Evolutionary conservation across 1,284 basidiomycete species (phyloP).

Genomic region (Ceratobasidium sp.): DNA sequence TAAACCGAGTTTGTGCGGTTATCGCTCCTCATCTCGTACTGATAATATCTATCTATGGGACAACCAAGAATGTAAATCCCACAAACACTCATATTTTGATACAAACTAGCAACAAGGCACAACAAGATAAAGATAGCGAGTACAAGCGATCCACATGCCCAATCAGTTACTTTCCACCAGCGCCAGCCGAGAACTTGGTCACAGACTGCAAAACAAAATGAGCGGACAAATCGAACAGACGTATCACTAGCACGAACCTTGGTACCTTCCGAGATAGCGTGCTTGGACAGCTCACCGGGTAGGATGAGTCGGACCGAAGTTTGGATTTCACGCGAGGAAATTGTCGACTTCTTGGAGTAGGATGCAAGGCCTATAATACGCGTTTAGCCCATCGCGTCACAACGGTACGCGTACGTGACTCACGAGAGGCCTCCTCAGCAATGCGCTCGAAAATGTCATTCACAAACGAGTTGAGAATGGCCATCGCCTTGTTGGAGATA

Average conservation of each 20-base stretch:
- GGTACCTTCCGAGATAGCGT: conserved; percentile 84
- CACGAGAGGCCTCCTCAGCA: conserved; percentile 71
- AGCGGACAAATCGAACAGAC: not conserved
- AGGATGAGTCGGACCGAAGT: conserved; percentile 75
- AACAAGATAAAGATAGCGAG: conserved; percentile 39
- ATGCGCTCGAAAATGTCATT: conserved; percentile 77
- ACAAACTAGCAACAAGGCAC: conserved; percentile 37
- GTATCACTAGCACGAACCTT: conserved; percentile 50
- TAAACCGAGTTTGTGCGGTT: not conserved
- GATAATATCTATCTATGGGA: conserved; percentile 18
- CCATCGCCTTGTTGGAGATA: conserved; percentile 80
- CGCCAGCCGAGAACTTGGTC: conserved; percentile 60
- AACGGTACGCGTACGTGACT: conserved; percentile 50
- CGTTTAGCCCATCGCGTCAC: not conserved
- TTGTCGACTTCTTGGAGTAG: conserved; percentile 78
- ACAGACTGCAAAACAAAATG: conserved; percentile 49
- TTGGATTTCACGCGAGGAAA: conserved; percentile 77
- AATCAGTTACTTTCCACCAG: conserved; percentile 41
- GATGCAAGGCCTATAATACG: conserved; percentile 65
- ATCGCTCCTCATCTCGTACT: not conserved
- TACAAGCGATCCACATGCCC: conserved; percentile 27
- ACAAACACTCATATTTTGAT: conserved; percentile 38
- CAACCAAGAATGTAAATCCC: conserved; percentile 20
- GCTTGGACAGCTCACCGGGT: conserved; percentile 78
- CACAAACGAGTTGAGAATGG: conserved; percentile 74